Conservation (phyloP, 2,329 filamentous ascomycete species). For the Scolecobasidium constrictum region DNA sequence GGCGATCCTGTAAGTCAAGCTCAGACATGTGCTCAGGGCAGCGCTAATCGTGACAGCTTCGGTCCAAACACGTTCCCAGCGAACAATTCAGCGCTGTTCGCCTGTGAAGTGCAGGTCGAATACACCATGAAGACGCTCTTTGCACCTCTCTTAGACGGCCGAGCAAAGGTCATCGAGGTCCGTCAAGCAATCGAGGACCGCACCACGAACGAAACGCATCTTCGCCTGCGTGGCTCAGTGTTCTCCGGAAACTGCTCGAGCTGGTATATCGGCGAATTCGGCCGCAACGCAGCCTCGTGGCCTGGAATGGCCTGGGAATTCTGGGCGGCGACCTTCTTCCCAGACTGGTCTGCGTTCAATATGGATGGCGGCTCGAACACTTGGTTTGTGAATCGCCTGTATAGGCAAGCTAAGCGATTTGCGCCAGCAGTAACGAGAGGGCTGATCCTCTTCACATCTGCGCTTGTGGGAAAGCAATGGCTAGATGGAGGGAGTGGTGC, state of each 20-base stretch:
- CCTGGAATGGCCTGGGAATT: background rate
- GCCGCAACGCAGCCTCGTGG: constrained; percentile 6
- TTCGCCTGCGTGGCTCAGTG: constrained; percentile 20
- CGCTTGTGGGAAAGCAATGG: too few relatives aligned
- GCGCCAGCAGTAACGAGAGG: too few relatives aligned
- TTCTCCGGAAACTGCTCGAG: constrained; percentile 29
- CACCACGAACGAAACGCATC: constrained; percentile 20
- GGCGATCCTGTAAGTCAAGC: constrained; percentile 50
- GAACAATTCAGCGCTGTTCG: constrained; percentile 24
- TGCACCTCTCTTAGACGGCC: constrained; percentile 22
- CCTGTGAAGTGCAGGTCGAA: constrained; percentile 20
- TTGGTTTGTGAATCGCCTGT: constrained; percentile 1
- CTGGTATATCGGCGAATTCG: constrained; percentile 26
- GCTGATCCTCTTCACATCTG: too few relatives aligned
- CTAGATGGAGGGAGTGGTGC: too few relatives aligned
- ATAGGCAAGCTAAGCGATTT: too few relatives aligned
- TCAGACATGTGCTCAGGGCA: too few relatives aligned
- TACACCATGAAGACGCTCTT: constrained; percentile 21
- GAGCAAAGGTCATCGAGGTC: constrained; percentile 24
- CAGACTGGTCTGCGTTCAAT: constrained; percentile 2
- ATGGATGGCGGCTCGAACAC: background rate
- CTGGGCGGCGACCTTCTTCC: background rate
- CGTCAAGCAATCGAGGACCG: constrained; percentile 22
- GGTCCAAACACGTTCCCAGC: constrained; percentile 46
- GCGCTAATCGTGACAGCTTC: too few relatives aligned